phyloP scores from a whole-genome alignment of 305 asterid genomes.

The Fraxinus albicans region DNA sequence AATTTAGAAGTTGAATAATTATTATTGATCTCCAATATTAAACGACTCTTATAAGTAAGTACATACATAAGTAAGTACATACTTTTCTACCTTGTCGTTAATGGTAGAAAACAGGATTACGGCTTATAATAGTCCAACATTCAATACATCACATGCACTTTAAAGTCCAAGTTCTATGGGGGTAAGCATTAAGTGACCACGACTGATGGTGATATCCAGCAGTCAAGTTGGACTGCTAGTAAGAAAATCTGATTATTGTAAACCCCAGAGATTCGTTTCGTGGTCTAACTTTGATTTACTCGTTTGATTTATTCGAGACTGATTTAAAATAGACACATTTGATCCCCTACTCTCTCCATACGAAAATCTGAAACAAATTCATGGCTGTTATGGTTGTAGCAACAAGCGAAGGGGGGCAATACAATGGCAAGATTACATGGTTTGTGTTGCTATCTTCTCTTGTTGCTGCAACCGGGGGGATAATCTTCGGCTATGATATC shows the following conservation, averaged over 20 bases:
- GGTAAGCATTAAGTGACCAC: background rate
- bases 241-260: background rate
- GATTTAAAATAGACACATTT: background rate
- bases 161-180: background rate
- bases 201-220: conserved; percentile 19
- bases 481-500: conserved; percentile 55
- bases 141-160: background rate
- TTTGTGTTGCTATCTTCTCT: conserved; percentile 51
- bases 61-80: background rate
- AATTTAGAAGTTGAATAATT: background rate
- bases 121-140: background rate
- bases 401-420: conserved; percentile 23
- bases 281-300: background rate
- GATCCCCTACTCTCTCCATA: background rate
- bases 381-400: conserved; percentile 44
- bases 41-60: background rate
- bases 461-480: conserved; percentile 58
- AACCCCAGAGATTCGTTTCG: background rate
- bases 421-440: conserved; percentile 45
- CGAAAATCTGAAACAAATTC: background rate
- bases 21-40: background rate
- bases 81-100: background rate
- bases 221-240: conserved; percentile 25
- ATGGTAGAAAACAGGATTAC: background rate
- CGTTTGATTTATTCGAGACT: background rate